Percentiles rank a stretch among this genome's conserved stretches.
phyloP scores from a whole-genome alignment of 345 rosid species.

The thale cress (Arabidopsis thaliana) region DNA sequence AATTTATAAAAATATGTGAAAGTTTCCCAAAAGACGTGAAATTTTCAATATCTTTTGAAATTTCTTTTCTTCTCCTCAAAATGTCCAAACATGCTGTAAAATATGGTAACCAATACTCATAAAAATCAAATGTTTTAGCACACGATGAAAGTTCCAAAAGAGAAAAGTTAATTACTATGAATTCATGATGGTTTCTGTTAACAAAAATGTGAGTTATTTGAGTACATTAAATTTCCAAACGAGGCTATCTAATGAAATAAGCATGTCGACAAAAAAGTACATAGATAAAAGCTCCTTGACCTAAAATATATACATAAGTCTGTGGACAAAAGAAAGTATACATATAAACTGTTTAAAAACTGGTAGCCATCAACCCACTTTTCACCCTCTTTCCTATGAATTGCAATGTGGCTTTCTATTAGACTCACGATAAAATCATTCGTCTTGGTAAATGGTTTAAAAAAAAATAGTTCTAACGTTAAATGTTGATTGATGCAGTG shows the following conservation, averaged over 20 bases:
- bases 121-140: too few species aligned
- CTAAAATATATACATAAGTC: not conserved
- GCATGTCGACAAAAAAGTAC: not conserved
- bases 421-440: not conserved
- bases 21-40: too few species aligned
- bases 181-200: not conserved
- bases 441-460: not conserved
- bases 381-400: not conserved
- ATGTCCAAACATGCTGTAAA: too few species aligned
- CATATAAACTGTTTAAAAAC: not conserved
- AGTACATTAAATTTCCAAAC: not conserved
- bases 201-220: not conserved
- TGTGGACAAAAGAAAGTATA: constrained; percentile 1
- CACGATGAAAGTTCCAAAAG: not conserved
- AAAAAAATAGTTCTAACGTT: not conserved
- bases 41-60: not conserved
- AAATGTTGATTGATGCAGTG: not conserved
- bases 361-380: constrained; percentile 1
- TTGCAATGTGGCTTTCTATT: constrained; percentile 1
- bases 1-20: too few species aligned
- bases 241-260: not conserved
- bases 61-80: not conserved
- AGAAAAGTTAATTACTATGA: not conserved
- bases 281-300: too few species aligned
- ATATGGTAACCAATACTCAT: too few species aligned